These are phyloP conservation scores for Coniochaeta sp. DNA, from an alignment of 2,329 filamentous ascomycete species.

Conservation along the genomic window DNA sequence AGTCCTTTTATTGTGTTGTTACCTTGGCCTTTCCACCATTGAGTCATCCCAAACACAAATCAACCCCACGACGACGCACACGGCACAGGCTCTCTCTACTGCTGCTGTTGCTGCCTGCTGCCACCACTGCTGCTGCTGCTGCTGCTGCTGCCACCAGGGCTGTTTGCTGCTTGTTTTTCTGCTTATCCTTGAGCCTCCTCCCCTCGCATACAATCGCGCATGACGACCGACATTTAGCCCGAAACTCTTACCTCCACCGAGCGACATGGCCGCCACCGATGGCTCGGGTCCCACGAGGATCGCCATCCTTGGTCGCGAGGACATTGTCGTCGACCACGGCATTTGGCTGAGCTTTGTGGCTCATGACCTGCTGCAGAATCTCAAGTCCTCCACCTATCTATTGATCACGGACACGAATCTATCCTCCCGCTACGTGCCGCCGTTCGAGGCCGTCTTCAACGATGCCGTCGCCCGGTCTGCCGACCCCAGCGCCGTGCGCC, in stretches of 20 bases:
- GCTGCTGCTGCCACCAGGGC: too few species aligned
- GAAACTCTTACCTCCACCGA: not conserved
- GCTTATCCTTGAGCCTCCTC: too few species aligned
- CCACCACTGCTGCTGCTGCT: too few species aligned
- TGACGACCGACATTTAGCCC: not conserved
- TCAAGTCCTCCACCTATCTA: conserved; percentile 85
- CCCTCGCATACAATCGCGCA: not conserved
- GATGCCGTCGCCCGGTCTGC: conserved; percentile 24
- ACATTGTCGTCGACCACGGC: conserved; percentile 86
- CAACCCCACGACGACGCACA: not conserved
- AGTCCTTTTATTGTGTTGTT: not conserved
- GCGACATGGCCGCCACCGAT: conserved; percentile 13
- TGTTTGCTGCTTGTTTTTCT: too few species aligned
- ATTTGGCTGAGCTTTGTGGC: conserved; percentile 81
- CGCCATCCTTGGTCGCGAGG: conserved; percentile 78
- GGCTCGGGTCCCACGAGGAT: conserved; percentile 50
- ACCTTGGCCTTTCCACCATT: not conserved
- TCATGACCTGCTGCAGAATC: conserved; percentile 69
- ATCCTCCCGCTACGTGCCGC: conserved; percentile 69
- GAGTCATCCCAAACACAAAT: not conserved
- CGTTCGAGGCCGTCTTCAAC: conserved; percentile 64
- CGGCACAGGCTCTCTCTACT: not conserved
- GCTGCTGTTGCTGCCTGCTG: not conserved
- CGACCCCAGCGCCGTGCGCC: conserved; percentile 45
- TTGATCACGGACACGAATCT: conserved; percentile 97